Evolutionary conservation across 2,329 filamentous ascomycete genomes (phyloP).

Genomic region (Fusarium globosum): DNA sequence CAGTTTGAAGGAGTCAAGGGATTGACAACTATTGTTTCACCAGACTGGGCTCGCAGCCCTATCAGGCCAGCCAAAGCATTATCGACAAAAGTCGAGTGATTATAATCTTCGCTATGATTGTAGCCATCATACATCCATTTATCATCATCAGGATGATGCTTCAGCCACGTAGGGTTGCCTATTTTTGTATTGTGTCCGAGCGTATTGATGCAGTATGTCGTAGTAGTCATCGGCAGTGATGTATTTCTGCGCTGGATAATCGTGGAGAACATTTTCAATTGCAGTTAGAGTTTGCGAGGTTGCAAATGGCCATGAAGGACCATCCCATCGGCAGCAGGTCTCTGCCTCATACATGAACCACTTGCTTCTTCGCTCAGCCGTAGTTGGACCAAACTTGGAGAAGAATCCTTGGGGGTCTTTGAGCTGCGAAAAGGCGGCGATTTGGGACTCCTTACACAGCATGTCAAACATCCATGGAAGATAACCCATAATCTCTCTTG

Average conservation of each 20-base stretch:
- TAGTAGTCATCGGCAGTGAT: neutral
- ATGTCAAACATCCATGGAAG: slow-evolving; percentile 1
- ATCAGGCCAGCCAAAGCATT: neutral
- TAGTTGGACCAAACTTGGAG: neutral
- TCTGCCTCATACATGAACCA: slow-evolving; percentile 2
- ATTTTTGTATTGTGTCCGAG: neutral
- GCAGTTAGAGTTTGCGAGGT: neutral
- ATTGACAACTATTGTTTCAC: neutral
- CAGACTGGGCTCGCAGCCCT: neutral
- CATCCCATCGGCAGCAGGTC: neutral
- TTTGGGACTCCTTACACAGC: neutral
- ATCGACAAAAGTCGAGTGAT: neutral
- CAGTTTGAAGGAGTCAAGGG: neutral
- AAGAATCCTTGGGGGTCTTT: neutral
- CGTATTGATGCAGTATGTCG: neutral
- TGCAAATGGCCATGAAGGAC: slow-evolving; percentile 2
- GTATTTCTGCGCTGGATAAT: neutral
- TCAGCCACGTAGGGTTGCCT: neutral
- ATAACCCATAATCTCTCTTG: slow-evolving; percentile 2
- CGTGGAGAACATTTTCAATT: neutral
- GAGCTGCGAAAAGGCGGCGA: neutral
- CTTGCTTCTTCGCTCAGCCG: neutral
- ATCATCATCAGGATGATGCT: neutral
- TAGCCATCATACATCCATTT: neutral
- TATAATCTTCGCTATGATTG: slow-evolving; percentile 5